Evolutionary conservation across 139 green algal species (phyloP).

Genomic region (Coelastrella sp.): DNA sequence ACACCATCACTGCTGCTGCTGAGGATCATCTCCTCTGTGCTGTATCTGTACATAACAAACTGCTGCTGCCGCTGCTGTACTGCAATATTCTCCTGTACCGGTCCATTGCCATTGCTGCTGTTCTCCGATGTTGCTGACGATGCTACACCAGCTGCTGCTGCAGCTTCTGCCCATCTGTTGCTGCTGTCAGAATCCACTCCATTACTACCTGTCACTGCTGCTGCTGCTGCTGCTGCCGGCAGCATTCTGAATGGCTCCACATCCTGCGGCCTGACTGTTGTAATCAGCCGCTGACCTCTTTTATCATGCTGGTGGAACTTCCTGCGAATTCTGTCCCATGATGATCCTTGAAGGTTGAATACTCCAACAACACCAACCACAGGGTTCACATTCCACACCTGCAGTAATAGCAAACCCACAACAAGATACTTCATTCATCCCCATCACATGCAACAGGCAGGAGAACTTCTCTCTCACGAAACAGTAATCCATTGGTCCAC

Average conservation of each 20-base stretch:
- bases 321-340: slow-evolving; percentile 81
- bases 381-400: slow-evolving; percentile 83
- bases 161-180: slow-evolving; percentile 19
- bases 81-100: no score
- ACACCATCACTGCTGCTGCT: not conserved
- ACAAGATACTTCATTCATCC: no score
- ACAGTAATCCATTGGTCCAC: no score
- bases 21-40: slow-evolving; percentile 25
- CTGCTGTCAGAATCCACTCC: not conserved
- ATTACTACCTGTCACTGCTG: not conserved
- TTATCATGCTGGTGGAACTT: slow-evolving; percentile 79
- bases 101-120: not conserved
- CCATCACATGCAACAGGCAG: no score
- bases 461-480: no score
- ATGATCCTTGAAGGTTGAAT: slow-evolving; percentile 92
- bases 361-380: slow-evolving; percentile 78
- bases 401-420: not conserved
- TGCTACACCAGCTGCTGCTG: not conserved
- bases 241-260: slow-evolving; percentile 60
- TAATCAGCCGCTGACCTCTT: slow-evolving; percentile 44
- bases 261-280: slow-evolving; percentile 61
- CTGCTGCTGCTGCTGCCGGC: slow-evolving; percentile 22
- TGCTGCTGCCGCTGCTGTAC: slow-evolving; percentile 21
- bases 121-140: not conserved
- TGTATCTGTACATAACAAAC: slow-evolving; percentile 48